Base-by-base conservation (phyloP, 192 early-diverging fungal species). In the Chytriomyces sp. region DNA sequence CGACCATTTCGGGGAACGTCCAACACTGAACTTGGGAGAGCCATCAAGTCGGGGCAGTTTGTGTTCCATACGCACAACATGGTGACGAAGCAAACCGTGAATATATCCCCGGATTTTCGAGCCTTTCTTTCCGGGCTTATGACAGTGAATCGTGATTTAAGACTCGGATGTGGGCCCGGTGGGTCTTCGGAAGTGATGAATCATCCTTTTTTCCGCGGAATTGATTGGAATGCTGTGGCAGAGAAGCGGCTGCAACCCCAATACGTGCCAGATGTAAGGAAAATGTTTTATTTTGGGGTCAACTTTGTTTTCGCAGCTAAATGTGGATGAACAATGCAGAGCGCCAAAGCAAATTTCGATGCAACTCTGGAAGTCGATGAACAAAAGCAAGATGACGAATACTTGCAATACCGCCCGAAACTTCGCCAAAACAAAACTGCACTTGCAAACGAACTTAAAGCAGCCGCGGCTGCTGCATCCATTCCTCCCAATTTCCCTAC, bases 341-440 rank as follows among this genome's bases (percentile, higher is more conserved):
- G 26, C 47, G 68, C 26, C 35, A 79, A 50, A 24, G 81, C 87
- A 26, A 94, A 94, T 79, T 94, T 93, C 83, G 93, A 94, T 62
- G 91, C 92, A 6, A 92, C 87, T 0, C 89, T 88, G 64, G 93
- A 94, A 61, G 72, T 93, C 3, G 92, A 93, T 72, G 92, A 93
- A 67, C 67, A 92, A 7, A 81, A 91, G 24, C 80, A 90, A 59
- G 92, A 93, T 50, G 91, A 92, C 7, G 61, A 24, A 45, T 65
- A 64, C 47, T 23, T 75, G 18, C 44, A 65, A 65, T 75, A 65
- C 63, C 45, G 73, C 18, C 73, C 73, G 16, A 64, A 65, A n/a
- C 65, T 86, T 91, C 78, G 92, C 91, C 16, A 81, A 93, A 69
- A 88, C 71, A 68, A 81, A 83, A 82, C 82, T 65, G 50, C 80